phyloP scores from a whole-genome alignment of 2,329 filamentous ascomycete genomes.

The Fusarium protoensiforme region DNA sequence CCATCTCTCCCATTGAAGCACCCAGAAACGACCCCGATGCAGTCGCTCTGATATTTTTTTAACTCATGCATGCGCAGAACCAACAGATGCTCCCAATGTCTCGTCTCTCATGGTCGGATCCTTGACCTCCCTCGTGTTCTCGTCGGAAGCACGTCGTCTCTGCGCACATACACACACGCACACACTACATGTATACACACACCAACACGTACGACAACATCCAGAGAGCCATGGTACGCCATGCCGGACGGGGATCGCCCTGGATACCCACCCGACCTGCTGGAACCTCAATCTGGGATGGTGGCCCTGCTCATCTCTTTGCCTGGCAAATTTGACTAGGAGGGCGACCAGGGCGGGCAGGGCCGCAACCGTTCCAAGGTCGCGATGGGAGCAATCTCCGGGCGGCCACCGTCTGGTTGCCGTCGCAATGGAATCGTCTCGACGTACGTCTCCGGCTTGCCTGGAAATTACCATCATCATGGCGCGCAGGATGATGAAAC shows the following conservation, averaged over 20 bases:
- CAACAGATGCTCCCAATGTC: conserved; percentile 1
- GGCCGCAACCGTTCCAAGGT: conserved; percentile 9
- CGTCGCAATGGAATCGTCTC: conserved; percentile 35
- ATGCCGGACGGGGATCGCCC: conserved; percentile 30
- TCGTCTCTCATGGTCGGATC: conserved; percentile 9
- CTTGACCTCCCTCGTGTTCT: conserved; percentile 28
- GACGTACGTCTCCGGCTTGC: conserved; percentile 18
- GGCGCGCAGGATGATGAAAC: conserved; percentile 39
- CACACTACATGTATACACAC: conserved; percentile 9
- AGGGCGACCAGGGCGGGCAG: conserved; percentile 14
- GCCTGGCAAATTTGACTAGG: conserved; percentile 34
- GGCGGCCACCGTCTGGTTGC: conserved; percentile 33
- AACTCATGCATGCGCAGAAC: conserved; percentile 2
- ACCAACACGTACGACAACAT: conserved; percentile 30
- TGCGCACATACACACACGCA: conserved; percentile 11
- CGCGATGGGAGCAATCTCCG: conserved; percentile 40
- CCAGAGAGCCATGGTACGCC: conserved; percentile 6
- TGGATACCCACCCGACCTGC: conserved; percentile 36
- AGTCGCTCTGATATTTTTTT: background rate
- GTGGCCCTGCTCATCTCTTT: conserved; percentile 37
- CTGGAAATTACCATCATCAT: conserved; percentile 41
- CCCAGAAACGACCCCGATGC: background rate
- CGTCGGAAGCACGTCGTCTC: conserved; percentile 11
- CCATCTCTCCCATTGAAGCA: background rate
- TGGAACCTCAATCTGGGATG: conserved; percentile 37